A percentile compares a stretch with the other conserved stretches of the same genome.
phyloP scores from a whole-genome alignment of 1,284 basidiomycete genomes.

The Malassezia pachydermatis region DNA sequence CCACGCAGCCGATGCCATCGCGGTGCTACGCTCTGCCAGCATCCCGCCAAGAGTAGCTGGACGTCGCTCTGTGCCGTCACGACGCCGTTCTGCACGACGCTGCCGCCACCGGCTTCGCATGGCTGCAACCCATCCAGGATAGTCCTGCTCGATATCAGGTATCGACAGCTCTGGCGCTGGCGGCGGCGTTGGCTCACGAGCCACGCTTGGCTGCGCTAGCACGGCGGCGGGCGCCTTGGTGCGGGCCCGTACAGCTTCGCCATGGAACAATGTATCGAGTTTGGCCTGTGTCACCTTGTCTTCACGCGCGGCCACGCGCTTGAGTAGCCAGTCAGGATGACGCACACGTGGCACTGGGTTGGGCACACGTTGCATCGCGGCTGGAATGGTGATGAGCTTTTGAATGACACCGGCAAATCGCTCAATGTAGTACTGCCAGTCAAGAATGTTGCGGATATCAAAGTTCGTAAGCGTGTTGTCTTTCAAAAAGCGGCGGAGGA shows the following conservation, averaged over 20 bases:
- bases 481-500: constrained; percentile 91
- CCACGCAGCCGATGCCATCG: constrained; percentile 66
- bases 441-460: constrained; percentile 84
- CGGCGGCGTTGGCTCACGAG: constrained; percentile 10
- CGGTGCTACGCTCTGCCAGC: constrained; percentile 62
- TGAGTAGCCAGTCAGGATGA: constrained; percentile 95
- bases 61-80: background rate
- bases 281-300: constrained; percentile 99
- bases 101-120: constrained; percentile 73
- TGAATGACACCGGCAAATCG: constrained; percentile 95
- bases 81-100: constrained; percentile 53
- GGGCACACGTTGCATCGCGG: constrained; percentile 90
- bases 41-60: constrained; percentile 53
- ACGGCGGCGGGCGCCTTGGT: background rate
- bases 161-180: constrained; percentile 8
- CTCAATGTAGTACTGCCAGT: constrained; percentile 98
- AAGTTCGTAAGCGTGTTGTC: constrained; percentile 80
- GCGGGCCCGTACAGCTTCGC: constrained; percentile 1
- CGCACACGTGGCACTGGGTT: constrained; percentile 92
- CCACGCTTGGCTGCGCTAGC: background rate
- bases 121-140: constrained; percentile 68
- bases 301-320: constrained; percentile 73
- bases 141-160: constrained; percentile 53
- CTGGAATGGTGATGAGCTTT: constrained; percentile 97
- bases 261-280: constrained; percentile 49